Percentiles rank a stretch among this genome's conserved stretches.
These are phyloP conservation scores for Umbelopsis isabellina DNA, from an alignment of 192 early-diverging fungal genomes.

Conservation along the genomic window DNA sequence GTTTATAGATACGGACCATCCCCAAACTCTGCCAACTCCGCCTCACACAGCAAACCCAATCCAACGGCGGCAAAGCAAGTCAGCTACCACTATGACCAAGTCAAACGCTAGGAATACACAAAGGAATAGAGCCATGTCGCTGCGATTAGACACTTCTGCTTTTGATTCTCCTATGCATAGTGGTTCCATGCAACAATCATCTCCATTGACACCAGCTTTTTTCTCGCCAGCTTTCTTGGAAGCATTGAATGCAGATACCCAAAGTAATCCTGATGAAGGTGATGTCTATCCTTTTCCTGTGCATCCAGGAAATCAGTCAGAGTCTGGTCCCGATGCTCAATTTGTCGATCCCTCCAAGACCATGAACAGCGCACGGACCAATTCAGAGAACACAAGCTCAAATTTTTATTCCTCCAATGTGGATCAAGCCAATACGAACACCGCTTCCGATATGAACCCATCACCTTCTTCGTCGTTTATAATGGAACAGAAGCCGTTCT, in stretches of 20 bases:
- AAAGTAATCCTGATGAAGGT: constrained; percentile 17
- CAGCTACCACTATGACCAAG: constrained; percentile 3
- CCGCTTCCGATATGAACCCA: background rate
- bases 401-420: constrained; percentile 13
- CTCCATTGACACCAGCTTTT: constrained; percentile 59
- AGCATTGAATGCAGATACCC: constrained; percentile 54
- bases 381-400: background rate
- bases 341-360: constrained; percentile 16
- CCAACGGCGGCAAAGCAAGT: constrained; percentile 9
- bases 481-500: constrained; percentile 7
- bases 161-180: background rate
- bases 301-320: background rate
- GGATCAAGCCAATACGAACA: too few relatives aligned
- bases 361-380: constrained; percentile 17
- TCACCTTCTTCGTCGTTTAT: constrained; percentile 8
- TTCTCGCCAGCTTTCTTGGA: constrained; percentile 74
- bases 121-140: constrained; percentile 10
- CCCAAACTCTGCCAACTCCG: constrained; percentile 10
- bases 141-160: background rate
- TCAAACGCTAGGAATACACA: constrained; percentile 2
- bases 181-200: constrained; percentile 3
- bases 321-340: background rate
- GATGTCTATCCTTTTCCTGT: background rate
- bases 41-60: constrained; percentile 4
- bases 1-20: background rate